A percentile compares a stretch with the other conserved stretches of the same genome.
Evolutionary conservation across 768 basidiomycete genomes (phyloP).

Genomic region (Leccinum arenicola): DNA sequence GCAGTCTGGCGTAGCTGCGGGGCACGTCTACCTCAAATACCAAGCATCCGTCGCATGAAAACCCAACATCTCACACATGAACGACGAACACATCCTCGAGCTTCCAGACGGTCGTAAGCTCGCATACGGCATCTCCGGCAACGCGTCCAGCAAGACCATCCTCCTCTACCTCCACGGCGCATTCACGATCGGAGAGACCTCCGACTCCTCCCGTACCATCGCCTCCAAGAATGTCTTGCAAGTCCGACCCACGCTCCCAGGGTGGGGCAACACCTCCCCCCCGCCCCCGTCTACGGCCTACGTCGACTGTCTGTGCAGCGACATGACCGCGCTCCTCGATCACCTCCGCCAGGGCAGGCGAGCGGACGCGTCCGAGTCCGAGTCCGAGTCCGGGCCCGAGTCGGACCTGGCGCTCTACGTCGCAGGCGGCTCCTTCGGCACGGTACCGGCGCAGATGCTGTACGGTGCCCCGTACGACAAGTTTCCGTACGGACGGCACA

Average conservation of each 20-base stretch:
- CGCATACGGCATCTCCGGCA: constrained; percentile 53
- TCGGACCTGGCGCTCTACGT: constrained; percentile 40
- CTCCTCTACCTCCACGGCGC: constrained; percentile 57
- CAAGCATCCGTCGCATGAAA: background rate
- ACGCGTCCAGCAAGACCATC: constrained; percentile 45
- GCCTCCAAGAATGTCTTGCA: constrained; percentile 41
- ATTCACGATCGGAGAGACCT: constrained; percentile 48
- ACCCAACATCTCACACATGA: constrained; percentile 5
- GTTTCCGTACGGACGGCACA: constrained; percentile 48
- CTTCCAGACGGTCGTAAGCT: constrained; percentile 43
- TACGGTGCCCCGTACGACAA: constrained; percentile 48
- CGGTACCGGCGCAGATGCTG: constrained; percentile 52
- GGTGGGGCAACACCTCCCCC: constrained; percentile 56
- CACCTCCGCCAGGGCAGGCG: constrained; percentile 32
- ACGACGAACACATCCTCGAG: constrained; percentile 18
- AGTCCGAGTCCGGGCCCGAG: background rate
- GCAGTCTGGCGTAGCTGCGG: background rate
- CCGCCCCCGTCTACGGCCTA: constrained; percentile 35
- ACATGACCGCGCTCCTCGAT: constrained; percentile 45
- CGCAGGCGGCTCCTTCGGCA: constrained; percentile 53
- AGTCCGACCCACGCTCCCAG: constrained; percentile 53
- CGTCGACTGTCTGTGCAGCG: constrained; percentile 39
- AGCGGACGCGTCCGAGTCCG: background rate
- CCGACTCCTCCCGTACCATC: constrained; percentile 33
- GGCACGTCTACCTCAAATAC: background rate